Evolutionary conservation across 208 protist species (phyloP).

Genomic region (Histomonas meleagridis): DNA sequence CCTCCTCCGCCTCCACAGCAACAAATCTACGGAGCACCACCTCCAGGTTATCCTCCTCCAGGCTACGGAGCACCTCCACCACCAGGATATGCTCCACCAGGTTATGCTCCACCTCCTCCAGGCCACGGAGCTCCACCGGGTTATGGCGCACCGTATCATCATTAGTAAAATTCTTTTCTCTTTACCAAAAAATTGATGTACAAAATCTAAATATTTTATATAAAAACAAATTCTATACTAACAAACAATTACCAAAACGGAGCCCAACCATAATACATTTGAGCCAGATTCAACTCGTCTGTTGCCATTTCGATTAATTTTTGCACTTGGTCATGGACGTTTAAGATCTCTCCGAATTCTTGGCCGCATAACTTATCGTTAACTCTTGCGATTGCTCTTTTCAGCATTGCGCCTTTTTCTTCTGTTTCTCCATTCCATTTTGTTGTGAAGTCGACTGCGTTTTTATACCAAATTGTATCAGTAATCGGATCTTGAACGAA

Average conservation of each 20-base stretch:
- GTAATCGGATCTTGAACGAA: conserved; percentile 22
- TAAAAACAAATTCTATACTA: not conserved
- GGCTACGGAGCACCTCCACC: too few relatives aligned
- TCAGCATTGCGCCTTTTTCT: not conserved
- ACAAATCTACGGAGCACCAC: too few relatives aligned
- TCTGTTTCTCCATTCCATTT: not conserved
- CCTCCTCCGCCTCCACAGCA: too few relatives aligned
- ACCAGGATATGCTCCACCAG: too few relatives aligned
- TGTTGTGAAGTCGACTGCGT: not conserved
- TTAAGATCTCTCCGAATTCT: not conserved
- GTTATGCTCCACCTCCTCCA: too few relatives aligned
- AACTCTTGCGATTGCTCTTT: not conserved
- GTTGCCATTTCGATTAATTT: not conserved
- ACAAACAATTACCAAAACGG: conserved; percentile 12
- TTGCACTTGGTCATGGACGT: not conserved
- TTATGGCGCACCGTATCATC: too few relatives aligned
- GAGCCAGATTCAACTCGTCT: not conserved
- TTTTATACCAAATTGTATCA: not conserved
- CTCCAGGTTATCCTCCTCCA: too few relatives aligned
- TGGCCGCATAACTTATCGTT: not conserved
- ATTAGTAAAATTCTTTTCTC: not conserved
- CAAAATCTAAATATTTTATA: not conserved
- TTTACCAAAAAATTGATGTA: not conserved
- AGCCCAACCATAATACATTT: conserved; percentile 31
- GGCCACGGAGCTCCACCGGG: too few relatives aligned